Percentiles rank a stretch among this genome's conserved stretches.
Conservation (phyloP, 1,284 basidiomycete genomes). For the Lentinula novae-zelandiae region DNA sequence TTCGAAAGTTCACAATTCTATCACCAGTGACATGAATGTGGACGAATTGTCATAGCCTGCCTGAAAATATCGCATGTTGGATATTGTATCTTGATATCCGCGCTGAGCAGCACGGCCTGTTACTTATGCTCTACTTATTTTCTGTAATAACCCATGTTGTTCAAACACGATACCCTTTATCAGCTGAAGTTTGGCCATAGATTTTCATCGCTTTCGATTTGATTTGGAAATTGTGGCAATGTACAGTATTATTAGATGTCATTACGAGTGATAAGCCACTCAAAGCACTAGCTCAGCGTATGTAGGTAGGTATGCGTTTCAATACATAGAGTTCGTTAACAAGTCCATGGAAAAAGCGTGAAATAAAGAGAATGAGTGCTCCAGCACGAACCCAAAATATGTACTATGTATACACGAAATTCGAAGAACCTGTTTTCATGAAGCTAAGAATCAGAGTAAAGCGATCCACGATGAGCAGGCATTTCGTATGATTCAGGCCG, state of each 20-base stretch:
- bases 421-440: neutral
- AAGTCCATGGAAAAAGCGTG: neutral
- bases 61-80: too few relatives aligned
- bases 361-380: neutral
- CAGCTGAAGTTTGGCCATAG: too few relatives aligned
- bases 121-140: too few relatives aligned
- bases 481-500: constrained; percentile 14
- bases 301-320: neutral
- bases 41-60: constrained; percentile 47
- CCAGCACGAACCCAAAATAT: neutral
- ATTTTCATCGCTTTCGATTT: too few relatives aligned
- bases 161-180: too few relatives aligned
- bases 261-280: neutral
- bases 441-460: neutral
- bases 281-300: neutral
- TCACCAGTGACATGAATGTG: constrained; percentile 49
- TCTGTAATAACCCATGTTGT: too few relatives aligned
- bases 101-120: too few relatives aligned
- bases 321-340: neutral
- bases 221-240: neutral
- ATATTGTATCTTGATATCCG: too few relatives aligned
- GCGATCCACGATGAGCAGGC: constrained; percentile 7
- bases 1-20: too few relatives aligned
- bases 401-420: neutral
- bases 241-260: neutral